phyloP scores from a whole-genome alignment of 2,329 filamentous ascomycete species.

The Neurospora sp. region DNA sequence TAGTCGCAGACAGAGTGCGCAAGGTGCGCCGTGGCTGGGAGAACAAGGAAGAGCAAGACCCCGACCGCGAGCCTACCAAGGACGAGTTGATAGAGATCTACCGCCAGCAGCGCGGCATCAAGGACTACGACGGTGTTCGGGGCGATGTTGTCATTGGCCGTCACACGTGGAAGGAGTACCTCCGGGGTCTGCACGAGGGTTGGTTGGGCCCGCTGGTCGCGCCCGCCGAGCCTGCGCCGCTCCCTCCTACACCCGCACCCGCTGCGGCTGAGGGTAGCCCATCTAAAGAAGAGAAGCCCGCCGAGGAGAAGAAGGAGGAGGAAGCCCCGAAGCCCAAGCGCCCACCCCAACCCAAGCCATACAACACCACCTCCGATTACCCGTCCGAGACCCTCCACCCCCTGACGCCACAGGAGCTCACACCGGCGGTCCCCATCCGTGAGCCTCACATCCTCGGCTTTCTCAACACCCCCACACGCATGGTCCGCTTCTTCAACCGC shows the following conservation, averaged over 20 bases:
- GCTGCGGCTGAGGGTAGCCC: constrained; percentile 10
- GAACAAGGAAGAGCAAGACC: constrained; percentile 26
- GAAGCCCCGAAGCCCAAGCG: constrained; percentile 46
- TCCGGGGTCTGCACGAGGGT: constrained; percentile 86
- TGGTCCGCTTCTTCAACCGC: constrained; percentile 81
- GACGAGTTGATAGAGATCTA: constrained; percentile 54
- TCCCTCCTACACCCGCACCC: constrained; percentile 16
- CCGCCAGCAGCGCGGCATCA: constrained; percentile 56
- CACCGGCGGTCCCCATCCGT: constrained; percentile 60
- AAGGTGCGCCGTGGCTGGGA: constrained; percentile 54
- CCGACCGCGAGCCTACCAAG: constrained; percentile 40
- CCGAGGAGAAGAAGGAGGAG: constrained; percentile 32
- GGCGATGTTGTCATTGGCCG: constrained; percentile 86
- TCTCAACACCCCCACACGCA: constrained; percentile 74
- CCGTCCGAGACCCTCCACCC: constrained; percentile 52
- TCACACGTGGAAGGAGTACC: constrained; percentile 95
- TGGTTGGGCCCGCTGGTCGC: constrained; percentile 80
- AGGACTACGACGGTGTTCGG: constrained; percentile 60
- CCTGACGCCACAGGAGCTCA: constrained; percentile 59
- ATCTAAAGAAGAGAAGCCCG: constrained; percentile 28
- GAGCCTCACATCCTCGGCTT: constrained; percentile 92
- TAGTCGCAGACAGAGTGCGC: constrained; percentile 77
- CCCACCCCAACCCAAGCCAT: constrained; percentile 57
- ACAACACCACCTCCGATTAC: constrained; percentile 68
- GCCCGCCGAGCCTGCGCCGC: constrained; percentile 32